Conservation (phyloP, 768 basidiomycete species). For the Gloeopeniophorella convolvens region DNA sequence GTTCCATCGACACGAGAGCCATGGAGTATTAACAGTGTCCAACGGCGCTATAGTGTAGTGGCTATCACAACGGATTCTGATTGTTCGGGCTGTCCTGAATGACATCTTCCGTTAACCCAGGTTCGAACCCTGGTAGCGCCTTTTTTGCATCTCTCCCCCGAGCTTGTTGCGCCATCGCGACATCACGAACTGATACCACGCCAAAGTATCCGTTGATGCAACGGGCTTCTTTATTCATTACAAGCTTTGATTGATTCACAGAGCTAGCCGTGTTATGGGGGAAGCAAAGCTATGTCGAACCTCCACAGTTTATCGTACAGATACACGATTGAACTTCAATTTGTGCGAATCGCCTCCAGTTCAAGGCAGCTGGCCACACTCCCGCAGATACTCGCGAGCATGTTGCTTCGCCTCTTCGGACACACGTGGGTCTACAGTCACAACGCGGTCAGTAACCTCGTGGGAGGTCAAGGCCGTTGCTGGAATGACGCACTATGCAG, state of each 20-base stretch:
- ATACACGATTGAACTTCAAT: too few relatives aligned
- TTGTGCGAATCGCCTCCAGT: too few relatives aligned
- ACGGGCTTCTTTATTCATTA: too few relatives aligned
- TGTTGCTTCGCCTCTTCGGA: conserved; percentile 44
- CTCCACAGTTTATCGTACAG: too few relatives aligned
- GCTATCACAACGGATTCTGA: conserved; percentile 40
- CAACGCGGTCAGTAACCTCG: conserved; percentile 2
- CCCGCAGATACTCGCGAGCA: conserved; percentile 30
- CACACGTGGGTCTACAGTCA: conserved; percentile 37
- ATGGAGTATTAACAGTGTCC: not conserved
- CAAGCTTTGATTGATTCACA: too few relatives aligned
- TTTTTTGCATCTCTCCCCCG: conserved; percentile 15
- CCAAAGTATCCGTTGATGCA: too few relatives aligned
- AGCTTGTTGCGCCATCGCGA: not conserved
- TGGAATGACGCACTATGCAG: conserved; percentile 35
- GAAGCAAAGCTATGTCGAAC: too few relatives aligned
- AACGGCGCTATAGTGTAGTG: conserved; percentile 34
- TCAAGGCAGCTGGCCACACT: not conserved
- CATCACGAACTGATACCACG: too few relatives aligned
- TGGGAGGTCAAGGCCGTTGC: not conserved
- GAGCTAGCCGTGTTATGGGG: too few relatives aligned
- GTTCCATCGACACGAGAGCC: not conserved
- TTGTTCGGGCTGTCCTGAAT: conserved; percentile 25
- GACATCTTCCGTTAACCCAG: conserved; percentile 36
- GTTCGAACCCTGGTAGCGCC: conserved; percentile 43